Percentiles rank a stretch among this genome's conserved stretches.
phyloP scores from a whole-genome alignment of 257 asterid genomes.

The Cynanchum wilfordii region DNA sequence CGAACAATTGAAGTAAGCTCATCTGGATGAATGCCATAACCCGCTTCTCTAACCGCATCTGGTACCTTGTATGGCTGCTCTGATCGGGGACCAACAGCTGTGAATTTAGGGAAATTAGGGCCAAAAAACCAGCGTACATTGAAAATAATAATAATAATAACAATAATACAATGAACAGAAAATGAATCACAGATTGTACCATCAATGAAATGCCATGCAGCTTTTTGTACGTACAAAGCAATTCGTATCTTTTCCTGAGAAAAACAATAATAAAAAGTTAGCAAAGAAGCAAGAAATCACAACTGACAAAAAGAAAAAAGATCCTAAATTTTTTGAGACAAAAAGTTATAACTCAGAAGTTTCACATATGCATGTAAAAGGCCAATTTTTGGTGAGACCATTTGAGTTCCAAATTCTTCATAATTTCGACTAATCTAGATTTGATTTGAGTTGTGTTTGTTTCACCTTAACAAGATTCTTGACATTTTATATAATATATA shows the following conservation, averaged over 20 bases:
- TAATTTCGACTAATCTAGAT: too few species aligned
- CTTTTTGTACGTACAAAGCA: constrained; percentile 70
- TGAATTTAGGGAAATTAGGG: constrained; percentile 19
- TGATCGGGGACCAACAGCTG: constrained; percentile 32
- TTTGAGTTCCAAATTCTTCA: too few species aligned
- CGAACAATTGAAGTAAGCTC: constrained; percentile 65
- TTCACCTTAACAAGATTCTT: too few species aligned
- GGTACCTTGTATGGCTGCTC: constrained; percentile 30
- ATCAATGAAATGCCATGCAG: constrained; percentile 68
- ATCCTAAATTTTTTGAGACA: too few species aligned
- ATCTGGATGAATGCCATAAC: constrained; percentile 53
- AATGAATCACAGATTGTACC: constrained; percentile 31
- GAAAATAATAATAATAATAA: not conserved
- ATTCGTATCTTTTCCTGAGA: constrained; percentile 69
- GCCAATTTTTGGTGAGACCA: too few species aligned
- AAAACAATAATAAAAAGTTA: not conserved
- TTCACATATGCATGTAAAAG: too few species aligned
- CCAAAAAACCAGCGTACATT: constrained; percentile 18
- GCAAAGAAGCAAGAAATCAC: too few species aligned
- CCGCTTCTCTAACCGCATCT: constrained; percentile 49
- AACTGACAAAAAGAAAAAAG: too few species aligned
- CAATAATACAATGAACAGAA: not conserved
- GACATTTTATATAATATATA: too few species aligned
- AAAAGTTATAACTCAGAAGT: too few species aligned
- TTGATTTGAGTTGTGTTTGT: too few species aligned